Base-by-base conservation (phyloP, 1,284 basidiomycete species). In the Ustilago lituana region DNA sequence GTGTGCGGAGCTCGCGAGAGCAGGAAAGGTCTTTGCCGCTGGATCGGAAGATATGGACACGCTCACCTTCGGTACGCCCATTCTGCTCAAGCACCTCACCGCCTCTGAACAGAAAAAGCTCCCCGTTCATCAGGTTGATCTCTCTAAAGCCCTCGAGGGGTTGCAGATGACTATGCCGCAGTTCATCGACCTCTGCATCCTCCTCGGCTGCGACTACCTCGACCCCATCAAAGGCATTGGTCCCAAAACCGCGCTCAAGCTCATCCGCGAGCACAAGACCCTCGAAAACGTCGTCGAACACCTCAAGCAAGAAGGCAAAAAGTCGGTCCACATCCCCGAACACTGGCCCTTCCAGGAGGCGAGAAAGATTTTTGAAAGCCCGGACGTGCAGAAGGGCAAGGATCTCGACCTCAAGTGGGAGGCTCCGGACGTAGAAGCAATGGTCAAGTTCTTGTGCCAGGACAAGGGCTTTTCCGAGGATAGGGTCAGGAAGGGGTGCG, bases 41-140 rank as follows among this genome's bases (percentile, higher is more conserved):
- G 96, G 96, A 6, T 97, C 94, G 0, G 96, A 98, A 84, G 96
- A 99, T 82, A 99, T 99, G 96, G 96, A 98, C 79, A 99, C 96
- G 3, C 88, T 99, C 38, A 99, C 96, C 0, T 99, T 99, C 85
- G 87, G 88, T 73, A 85, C 95, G 1, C 94, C 95, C 0, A 90
- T 96, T 49, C 86, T 99, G 9, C 90, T 92, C 71, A 92, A 95
- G 43, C 95, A 98, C 83, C 88, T 99, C 49, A 99, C 96, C 7
- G 97, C 98, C 83, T 94, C 92, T n/a, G 96, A 98, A 82, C 94
- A 94, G 23, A 94, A 96, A 83, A 98, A 98, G 82, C 89, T 92
- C 74, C 95, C 96, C n/a, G 98, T 98, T 73, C 91, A 89, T 70
- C 93, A 98, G 80, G 93, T 98, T 63, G 88, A 88, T 70, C 88